Percentiles rank a stretch among this genome's conserved stretches.
phyloP scores from a whole-genome alignment of 176 grass and related monocot species.

The Zoysia japonica region DNA sequence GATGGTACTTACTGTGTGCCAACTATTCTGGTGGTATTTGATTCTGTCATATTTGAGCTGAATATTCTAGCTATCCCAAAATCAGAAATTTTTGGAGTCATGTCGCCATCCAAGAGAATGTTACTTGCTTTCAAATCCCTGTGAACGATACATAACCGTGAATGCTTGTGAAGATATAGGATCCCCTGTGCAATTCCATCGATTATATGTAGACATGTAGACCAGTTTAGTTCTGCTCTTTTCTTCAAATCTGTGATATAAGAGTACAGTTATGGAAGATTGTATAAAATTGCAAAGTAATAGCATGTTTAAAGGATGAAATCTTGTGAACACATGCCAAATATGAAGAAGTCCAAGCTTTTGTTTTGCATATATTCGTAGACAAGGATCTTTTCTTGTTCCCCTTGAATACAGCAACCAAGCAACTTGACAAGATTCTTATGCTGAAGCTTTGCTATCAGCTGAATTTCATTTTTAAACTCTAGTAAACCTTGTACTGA shows the following conservation, averaged over 20 bases:
- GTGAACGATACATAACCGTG: conserved; percentile 56
- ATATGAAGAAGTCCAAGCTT: conserved; percentile 76
- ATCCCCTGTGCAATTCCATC: conserved; percentile 60
- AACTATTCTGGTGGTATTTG: conserved; percentile 59
- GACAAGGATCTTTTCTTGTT: conserved; percentile 64
- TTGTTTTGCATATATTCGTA: conserved; percentile 78
- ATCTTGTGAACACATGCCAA: conserved; percentile 33
- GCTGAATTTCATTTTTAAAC: conserved; percentile 55
- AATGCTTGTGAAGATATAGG: conserved; percentile 67
- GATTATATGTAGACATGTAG: conserved; percentile 43
- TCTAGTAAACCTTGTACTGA: conserved; percentile 67
- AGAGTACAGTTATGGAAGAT: background rate
- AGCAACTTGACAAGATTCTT: conserved; percentile 57
- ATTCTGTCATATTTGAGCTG: conserved; percentile 42
- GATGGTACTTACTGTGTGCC: conserved; percentile 56
- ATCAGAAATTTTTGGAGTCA: conserved; percentile 72
- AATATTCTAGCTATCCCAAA: conserved; percentile 67
- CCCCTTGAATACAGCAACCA: conserved; percentile 49
- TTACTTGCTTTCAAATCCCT: conserved; percentile 77
- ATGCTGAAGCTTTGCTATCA: conserved; percentile 62
- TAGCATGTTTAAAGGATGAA: background rate
- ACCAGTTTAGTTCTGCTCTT: conserved; percentile 37
- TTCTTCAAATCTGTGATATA: conserved; percentile 31
- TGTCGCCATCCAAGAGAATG: conserved; percentile 59
- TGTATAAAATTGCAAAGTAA: background rate